Conservation (phyloP, 768 basidiomycete species). For the Macrolepiota albuminosa region DNA sequence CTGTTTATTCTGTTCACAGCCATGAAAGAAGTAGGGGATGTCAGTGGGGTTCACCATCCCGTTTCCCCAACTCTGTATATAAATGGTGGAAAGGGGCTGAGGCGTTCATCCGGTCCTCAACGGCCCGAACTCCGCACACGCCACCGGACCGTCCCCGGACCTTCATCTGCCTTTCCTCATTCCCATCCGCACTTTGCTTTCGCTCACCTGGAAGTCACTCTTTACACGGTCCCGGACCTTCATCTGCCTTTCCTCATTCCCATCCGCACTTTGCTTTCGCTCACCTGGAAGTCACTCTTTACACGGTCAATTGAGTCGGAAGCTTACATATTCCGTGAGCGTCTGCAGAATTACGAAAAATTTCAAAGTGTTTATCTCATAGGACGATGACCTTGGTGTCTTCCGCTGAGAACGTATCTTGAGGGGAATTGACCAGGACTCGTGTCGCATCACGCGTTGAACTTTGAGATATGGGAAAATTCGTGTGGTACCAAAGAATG, state of each 20-base stretch:
- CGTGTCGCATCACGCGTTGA: constrained; percentile 3
- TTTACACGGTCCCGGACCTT: constrained; percentile 14
- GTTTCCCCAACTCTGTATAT: constrained; percentile 16
- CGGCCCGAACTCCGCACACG: constrained; percentile 21
- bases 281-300: background rate
- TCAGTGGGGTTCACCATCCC: constrained; percentile 14
- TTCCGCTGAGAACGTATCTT: background rate
- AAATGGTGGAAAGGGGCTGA: constrained; percentile 15
- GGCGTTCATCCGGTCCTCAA: constrained; percentile 16
- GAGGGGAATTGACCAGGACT: background rate
- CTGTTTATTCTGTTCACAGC: constrained; percentile 33
- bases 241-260: constrained; percentile 1
- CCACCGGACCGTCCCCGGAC: constrained; percentile 20
- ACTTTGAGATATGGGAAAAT: background rate
- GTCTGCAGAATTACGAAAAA: background rate
- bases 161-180: constrained; percentile 3
- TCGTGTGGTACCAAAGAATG: background rate
- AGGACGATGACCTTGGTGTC: background rate
- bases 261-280: background rate
- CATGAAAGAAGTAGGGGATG: constrained; percentile 28
- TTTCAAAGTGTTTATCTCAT: background rate
- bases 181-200: background rate
- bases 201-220: background rate
- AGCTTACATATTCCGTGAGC: background rate
- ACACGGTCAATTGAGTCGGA: background rate